Percentiles rank a stretch among this genome's conserved stretches.
Evolutionary conservation across 2,329 filamentous ascomycete genomes (phyloP).

Genomic region (Myriosclerotinia scirpicola): DNA sequence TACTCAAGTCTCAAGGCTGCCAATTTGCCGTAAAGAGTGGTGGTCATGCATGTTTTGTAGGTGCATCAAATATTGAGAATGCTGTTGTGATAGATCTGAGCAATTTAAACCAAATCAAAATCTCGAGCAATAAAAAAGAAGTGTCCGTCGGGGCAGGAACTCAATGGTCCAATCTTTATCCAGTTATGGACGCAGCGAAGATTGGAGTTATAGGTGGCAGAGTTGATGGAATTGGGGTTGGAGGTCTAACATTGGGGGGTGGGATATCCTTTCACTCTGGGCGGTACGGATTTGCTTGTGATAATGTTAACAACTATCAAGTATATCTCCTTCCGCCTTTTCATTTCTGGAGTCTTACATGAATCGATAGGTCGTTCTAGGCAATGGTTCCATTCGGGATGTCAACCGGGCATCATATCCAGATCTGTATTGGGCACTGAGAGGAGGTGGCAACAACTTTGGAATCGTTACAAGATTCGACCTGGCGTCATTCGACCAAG

Average conservation of each 20-base stretch:
- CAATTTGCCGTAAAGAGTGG: slow-evolving; percentile 35
- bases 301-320: slow-evolving; percentile 31
- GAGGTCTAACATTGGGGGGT: slow-evolving; percentile 32
- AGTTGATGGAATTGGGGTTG: slow-evolving; percentile 33
- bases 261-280: slow-evolving; percentile 32
- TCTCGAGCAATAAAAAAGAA: slow-evolving; percentile 35
- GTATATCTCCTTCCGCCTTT: neutral
- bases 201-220: slow-evolving; percentile 45
- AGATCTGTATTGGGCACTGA: slow-evolving; percentile 55
- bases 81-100: slow-evolving; percentile 52
- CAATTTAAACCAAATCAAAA: slow-evolving; percentile 33
- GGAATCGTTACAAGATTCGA: slow-evolving; percentile 49
- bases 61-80: slow-evolving; percentile 51
- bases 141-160: slow-evolving; percentile 43
- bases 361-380: slow-evolving; percentile 42
- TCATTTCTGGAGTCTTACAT: neutral
- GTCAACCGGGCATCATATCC: slow-evolving; percentile 42
- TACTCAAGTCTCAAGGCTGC: slow-evolving; percentile 26
- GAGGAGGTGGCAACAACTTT: slow-evolving; percentile 47
- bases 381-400: slow-evolving; percentile 50
- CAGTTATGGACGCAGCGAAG: slow-evolving; percentile 32
- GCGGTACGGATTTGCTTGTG: slow-evolving; percentile 27
- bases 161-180: slow-evolving; percentile 41
- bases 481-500: slow-evolving; percentile 43
- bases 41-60: slow-evolving; percentile 41